Evolutionary conservation across 257 asterid species (phyloP), one percentile per base, ranked within the genome.

Genomic region (Knoxia roxburghii): DNA sequence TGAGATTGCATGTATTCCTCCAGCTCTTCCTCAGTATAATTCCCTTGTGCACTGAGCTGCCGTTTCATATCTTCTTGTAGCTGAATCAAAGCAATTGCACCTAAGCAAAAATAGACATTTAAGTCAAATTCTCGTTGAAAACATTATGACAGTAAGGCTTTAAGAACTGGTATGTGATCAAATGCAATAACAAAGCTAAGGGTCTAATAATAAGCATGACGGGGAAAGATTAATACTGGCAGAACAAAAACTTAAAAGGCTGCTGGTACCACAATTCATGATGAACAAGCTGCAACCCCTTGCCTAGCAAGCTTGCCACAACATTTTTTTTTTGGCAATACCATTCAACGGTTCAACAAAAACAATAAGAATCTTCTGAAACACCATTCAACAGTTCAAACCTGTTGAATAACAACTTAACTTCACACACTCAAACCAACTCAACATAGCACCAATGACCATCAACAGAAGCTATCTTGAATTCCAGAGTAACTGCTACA

Each of bases 21-120:
- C 56, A 94, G 95, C 79, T 88, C 96, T 67, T 80, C 95, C 73
- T 94, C 97, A 6, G 97, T 86, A 81, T 86, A 90, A 76, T 88
- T 84, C 75, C 97, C 96, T 83, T 90, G 89, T 29, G 90, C 83
- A 52, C 76, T 90, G 54, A 94, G 94, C 65, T 88, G 96, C 66
- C 76, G 87, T 72, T 90, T 94, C 95, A 94, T 78, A 72, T 94
- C 99, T 81, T 90, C 99, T 84, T 94, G 97, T 50, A 94, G 87
- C 83, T 94, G 99, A 69, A 94, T 79, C 79, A 94, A 80, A 73
- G 99, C 96, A 72, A 94, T 82, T 75, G 97, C 99, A 79, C 99
- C 99, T 90, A 70, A 30, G 64, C 65, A 73, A 65, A 35, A 39
- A 61, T 33, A 55, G 27, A 46, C 37, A 20, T 30, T 15, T 63